Conservation (phyloP, 208 protist genomes). For the Trypanosoma avium region DNA sequence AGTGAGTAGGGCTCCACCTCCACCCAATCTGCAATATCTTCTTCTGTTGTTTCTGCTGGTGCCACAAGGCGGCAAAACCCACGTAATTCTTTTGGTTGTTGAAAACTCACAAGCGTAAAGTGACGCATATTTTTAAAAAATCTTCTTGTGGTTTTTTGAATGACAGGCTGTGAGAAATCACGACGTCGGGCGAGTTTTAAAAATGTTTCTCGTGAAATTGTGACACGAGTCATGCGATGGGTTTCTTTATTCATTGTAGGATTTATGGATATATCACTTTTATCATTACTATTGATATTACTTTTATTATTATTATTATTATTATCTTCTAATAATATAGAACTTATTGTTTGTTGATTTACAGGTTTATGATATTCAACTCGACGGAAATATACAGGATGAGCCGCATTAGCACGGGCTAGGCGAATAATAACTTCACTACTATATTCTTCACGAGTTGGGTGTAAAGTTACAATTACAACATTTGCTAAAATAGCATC, state of each 20-base stretch:
- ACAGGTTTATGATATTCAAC: slow-evolving; percentile 16
- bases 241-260: background rate
- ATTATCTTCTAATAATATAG: too few relatives aligned
- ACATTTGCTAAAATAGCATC: slow-evolving; percentile 28
- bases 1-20: slow-evolving; percentile 28
- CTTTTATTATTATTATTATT: too few relatives aligned
- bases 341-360: background rate
- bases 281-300: too few relatives aligned
- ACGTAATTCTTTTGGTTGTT: slow-evolving; percentile 30
- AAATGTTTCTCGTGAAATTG: slow-evolving; percentile 26
- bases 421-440: slow-evolving; percentile 33
- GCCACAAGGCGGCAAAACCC: slow-evolving; percentile 28
- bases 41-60: slow-evolving; percentile 18
- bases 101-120: slow-evolving; percentile 35
- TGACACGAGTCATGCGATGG: background rate
- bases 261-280: too few relatives aligned
- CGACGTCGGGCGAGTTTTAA: slow-evolving; percentile 21
- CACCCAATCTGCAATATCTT: slow-evolving; percentile 32
- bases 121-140: slow-evolving; percentile 34
- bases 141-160: slow-evolving; percentile 29
- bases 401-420: background rate
- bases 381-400: slow-evolving; percentile 33
- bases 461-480: slow-evolving; percentile 24
- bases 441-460: slow-evolving; percentile 20
- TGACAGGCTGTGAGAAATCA: slow-evolving; percentile 29